Percentiles rank a stretch among this genome's conserved stretches.
Conservation (phyloP, 2,329 filamentous ascomycete species). For the Periconia sp. region DNA sequence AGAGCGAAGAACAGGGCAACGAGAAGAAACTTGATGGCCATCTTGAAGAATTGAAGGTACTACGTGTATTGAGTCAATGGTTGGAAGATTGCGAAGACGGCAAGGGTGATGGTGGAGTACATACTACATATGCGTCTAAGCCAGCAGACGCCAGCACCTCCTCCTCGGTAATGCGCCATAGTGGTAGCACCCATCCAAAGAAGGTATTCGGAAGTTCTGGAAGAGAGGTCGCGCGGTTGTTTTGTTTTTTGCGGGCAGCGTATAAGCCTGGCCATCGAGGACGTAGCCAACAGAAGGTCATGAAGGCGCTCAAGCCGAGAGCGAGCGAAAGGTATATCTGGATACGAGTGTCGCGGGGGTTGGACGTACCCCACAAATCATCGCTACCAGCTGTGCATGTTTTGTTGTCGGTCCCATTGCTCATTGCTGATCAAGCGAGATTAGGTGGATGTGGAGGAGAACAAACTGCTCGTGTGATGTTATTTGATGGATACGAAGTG, state of each 20-base stretch:
- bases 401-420: slow-evolving; percentile 8
- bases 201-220: slow-evolving; percentile 81
- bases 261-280: slow-evolving; percentile 92
- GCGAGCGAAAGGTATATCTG: slow-evolving; percentile 73
- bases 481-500: too few relatives aligned
- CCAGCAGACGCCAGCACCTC: slow-evolving; percentile 88
- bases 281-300: slow-evolving; percentile 78
- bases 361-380: slow-evolving; percentile 37
- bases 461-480: too few relatives aligned
- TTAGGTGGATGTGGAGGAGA: background rate
- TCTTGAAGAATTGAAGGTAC: slow-evolving; percentile 94
- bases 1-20: slow-evolving; percentile 81
- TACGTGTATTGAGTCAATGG: slow-evolving; percentile 21
- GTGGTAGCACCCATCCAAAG: slow-evolving; percentile 88
- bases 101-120: slow-evolving; percentile 27
- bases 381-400: slow-evolving; percentile 19
- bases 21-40: slow-evolving; percentile 82
- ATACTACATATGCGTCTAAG: slow-evolving; percentile 87
- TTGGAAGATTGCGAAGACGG: too few relatives aligned
- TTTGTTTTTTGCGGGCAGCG: slow-evolving; percentile 79
- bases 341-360: slow-evolving; percentile 51
- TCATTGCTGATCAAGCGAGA: slow-evolving; percentile 19
- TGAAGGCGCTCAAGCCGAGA: slow-evolving; percentile 70
- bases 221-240: slow-evolving; percentile 64
- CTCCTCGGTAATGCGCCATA: slow-evolving; percentile 84